These are phyloP conservation scores for Didymella exigua DNA, from an alignment of 2,329 filamentous ascomycete genomes.

Conservation along the genomic window DNA sequence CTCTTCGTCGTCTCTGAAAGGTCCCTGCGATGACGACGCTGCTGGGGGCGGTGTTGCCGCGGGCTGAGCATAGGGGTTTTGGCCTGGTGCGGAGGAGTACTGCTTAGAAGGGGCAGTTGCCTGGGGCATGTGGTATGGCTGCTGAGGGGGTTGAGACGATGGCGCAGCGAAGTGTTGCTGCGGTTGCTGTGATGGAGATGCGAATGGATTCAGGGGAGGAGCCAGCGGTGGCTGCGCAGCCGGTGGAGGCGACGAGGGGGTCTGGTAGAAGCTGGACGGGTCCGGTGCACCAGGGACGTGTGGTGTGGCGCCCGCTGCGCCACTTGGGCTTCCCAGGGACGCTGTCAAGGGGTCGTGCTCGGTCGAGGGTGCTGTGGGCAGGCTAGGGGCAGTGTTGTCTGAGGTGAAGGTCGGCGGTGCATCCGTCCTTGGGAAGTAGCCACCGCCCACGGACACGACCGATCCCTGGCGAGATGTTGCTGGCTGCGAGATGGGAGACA, in stretches of 20 bases:
- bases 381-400: conserved; percentile 41
- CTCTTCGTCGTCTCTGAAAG: conserved; percentile 67
- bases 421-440: conserved; percentile 61
- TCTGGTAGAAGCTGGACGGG: conserved; percentile 43
- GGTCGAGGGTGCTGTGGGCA: conserved; percentile 46
- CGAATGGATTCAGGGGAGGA: conserved; percentile 29
- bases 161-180: conserved; percentile 15
- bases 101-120: conserved; percentile 18
- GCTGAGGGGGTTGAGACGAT: conserved; percentile 19
- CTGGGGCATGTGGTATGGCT: conserved; percentile 14
- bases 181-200: conserved; percentile 25
- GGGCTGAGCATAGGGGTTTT: conserved; percentile 28
- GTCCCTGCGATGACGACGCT: conserved; percentile 39
- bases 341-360: conserved; percentile 33
- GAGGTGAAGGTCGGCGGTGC: conserved; percentile 56
- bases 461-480: conserved; percentile 54
- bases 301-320: neutral
- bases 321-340: conserved; percentile 5
- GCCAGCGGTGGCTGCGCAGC: conserved; percentile 30
- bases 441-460: conserved; percentile 55
- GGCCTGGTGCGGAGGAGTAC: conserved; percentile 19
- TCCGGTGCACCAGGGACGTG: conserved; percentile 33
- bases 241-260: conserved; percentile 47
- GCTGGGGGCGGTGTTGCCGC: conserved; percentile 20
- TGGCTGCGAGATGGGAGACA: conserved; percentile 60